Conservation (phyloP, 257 asterid genomes). For the Gentiana straminea region DNA sequence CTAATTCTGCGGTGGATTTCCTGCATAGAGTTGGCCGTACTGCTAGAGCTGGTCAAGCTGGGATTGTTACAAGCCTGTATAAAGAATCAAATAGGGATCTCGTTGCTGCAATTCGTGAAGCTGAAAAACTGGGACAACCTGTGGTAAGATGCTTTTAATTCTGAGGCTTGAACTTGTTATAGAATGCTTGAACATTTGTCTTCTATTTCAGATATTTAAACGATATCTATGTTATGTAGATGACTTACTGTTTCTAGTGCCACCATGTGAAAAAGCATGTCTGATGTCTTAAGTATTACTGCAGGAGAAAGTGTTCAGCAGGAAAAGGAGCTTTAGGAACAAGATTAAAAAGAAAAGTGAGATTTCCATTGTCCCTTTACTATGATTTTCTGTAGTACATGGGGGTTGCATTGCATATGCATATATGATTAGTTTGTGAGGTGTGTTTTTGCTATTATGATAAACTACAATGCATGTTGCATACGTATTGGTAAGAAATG, state of each 20-base stretch:
- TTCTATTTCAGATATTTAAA: background rate
- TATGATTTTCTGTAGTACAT: no score
- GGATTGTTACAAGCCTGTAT: conserved; percentile 79
- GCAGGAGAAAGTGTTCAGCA: conserved; percentile 91
- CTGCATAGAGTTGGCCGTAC: conserved; percentile 97
- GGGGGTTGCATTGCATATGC: no score
- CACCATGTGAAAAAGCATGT: background rate
- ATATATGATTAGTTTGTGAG: no score
- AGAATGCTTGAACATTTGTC: background rate
- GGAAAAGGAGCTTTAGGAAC: conserved; percentile 93
- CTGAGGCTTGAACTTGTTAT: background rate
- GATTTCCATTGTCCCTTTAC: background rate
- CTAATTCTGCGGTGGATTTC: conserved; percentile 85
- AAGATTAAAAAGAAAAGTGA: conserved; percentile 73
- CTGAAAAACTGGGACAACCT: conserved; percentile 54
- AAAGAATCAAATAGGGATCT: conserved; percentile 61
- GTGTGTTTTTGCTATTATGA: no score
- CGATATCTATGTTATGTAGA: background rate
- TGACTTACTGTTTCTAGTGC: background rate
- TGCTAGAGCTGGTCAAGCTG: conserved; percentile 91
- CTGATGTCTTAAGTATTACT: conserved; percentile 14
- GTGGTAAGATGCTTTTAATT: conserved; percentile 46
- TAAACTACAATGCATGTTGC: no score
- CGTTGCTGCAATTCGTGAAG: conserved; percentile 80
- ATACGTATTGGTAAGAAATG: no score